Base-by-base conservation (phyloP, 352 stramenopile genomes). In the Pythium periplocum region DNA sequence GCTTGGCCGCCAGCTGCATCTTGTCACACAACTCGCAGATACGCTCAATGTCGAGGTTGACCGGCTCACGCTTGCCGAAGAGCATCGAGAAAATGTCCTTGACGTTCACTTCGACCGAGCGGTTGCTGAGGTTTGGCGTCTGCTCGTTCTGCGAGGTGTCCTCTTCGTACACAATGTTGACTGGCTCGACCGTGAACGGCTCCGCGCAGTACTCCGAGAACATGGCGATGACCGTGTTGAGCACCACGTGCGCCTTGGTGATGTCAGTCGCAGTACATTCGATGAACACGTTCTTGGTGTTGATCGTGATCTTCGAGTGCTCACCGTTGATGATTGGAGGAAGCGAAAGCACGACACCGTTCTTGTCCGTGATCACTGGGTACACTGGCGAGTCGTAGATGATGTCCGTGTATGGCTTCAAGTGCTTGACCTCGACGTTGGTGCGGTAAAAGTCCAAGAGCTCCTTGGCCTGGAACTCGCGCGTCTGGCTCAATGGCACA, bases 251-350 rank as follows among this genome's bases (percentile, higher is more conserved):
- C 37, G 93, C 97, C 84, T 99, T 99, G 53, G 97, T 99, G 52
- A 99, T 83, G 74, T 99, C 98, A 34, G 97, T 99, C 11, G 94
- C 97, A 50, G 98, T 99, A 78, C 96, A 99, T 72, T 99, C 98
- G 55, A 99, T 99, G 61, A 99, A 98, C 32, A 99, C 96, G 71
- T 99, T 98, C 64, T 95, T 98, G 11, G 97, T 99, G 42, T 93
- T 52, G 30, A 98, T 68, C 57, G 89, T 96, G 74, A 99, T 99
- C 76, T 97, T 93, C 45, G 87, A 98, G 68, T 98, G 93, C 51
- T 96, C 81, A 48, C 97, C 93, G 73, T 99, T 99, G 75, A 99
- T 99, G 66, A 99, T 98, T 38, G 98, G 98, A 49, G 97, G 98
- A 40, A 99, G 75, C 48, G 96, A 99, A 40, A 99, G 71, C 53